Percentiles rank a stretch among this genome's conserved stretches.
phyloP scores from a whole-genome alignment of 345 rosid genomes.

The Syzygium aromaticum region DNA sequence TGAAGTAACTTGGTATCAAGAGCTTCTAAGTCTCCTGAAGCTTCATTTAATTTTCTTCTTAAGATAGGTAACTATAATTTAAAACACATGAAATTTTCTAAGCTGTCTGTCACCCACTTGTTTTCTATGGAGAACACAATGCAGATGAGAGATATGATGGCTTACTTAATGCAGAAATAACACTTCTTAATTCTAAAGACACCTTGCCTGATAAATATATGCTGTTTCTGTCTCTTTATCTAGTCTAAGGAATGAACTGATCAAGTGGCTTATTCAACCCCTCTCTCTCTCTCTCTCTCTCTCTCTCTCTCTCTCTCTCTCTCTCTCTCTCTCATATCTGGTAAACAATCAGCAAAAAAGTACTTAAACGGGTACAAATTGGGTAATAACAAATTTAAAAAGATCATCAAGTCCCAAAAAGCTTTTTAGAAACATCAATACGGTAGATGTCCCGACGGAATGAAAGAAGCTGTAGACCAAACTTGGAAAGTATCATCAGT shows the following conservation, averaged over 20 bases:
- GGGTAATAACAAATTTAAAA: neutral
- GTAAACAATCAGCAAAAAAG: neutral
- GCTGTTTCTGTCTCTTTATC: neutral
- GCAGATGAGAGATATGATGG: neutral
- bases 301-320: too few relatives aligned
- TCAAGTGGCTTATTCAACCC: neutral
- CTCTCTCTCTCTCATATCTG: neutral
- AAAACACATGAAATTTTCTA: neutral
- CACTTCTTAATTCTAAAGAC: neutral
- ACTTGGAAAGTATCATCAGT: neutral
- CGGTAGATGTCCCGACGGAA: neutral
- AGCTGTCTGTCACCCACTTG: neutral
- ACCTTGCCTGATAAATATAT: neutral
- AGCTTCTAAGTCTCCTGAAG: neutral
- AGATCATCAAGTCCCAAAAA: neutral
- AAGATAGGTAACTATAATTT: neutral
- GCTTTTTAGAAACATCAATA: neutral
- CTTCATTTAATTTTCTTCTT: neutral
- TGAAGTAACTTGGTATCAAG: neutral
- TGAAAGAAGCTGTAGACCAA: neutral
- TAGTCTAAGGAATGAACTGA: neutral
- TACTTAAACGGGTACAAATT: neutral
- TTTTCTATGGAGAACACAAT: neutral
- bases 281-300: neutral
- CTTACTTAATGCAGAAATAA: neutral